These are phyloP conservation scores for Podospora conica DNA, from an alignment of 495 filamentous ascomycete genomes.

Conservation along the genomic window DNA sequence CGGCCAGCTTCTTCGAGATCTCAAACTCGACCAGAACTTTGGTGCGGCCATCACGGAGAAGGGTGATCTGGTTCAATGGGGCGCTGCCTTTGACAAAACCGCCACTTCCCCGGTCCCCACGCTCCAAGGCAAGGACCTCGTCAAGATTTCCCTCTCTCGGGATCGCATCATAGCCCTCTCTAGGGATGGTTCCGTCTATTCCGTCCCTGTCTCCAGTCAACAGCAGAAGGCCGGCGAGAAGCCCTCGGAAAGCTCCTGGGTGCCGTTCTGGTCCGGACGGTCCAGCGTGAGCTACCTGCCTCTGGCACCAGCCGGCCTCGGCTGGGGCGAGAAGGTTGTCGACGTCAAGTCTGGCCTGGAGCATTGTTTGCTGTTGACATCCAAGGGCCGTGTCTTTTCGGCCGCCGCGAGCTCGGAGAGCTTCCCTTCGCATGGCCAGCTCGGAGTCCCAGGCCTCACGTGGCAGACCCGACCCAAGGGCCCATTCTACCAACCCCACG, in stretches of 20 bases:
- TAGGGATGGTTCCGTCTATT: slow-evolving; percentile 76
- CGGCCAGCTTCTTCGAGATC: slow-evolving; percentile 72
- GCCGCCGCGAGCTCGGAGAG: slow-evolving; percentile 68
- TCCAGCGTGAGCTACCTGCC: slow-evolving; percentile 54
- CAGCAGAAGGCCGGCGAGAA: slow-evolving; percentile 64
- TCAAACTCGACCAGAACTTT: slow-evolving; percentile 77
- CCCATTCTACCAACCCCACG: slow-evolving; percentile 72
- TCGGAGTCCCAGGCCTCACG: slow-evolving; percentile 75
- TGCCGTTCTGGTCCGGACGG: slow-evolving; percentile 66
- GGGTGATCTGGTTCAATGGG: slow-evolving; percentile 92
- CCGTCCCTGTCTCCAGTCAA: slow-evolving; percentile 65
- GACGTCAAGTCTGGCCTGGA: slow-evolving; percentile 72
- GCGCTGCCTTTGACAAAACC: slow-evolving; percentile 57
- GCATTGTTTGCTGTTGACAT: slow-evolving; percentile 82
- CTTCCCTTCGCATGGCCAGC: slow-evolving; percentile 78
- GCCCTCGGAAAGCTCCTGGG: slow-evolving; percentile 57
- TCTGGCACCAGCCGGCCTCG: slow-evolving; percentile 59
- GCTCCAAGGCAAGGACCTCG: slow-evolving; percentile 73
- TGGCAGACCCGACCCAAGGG: slow-evolving; percentile 74
- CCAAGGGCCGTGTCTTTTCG: slow-evolving; percentile 76
- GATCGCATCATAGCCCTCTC: slow-evolving; percentile 80
- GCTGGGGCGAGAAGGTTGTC: slow-evolving; percentile 67
- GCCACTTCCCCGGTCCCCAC: slow-evolving; percentile 56
- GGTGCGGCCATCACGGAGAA: slow-evolving; percentile 86
- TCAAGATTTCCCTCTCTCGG: slow-evolving; percentile 62